Evolutionary conservation across 345 rosid genomes (phyloP).

Genomic region (Corymbia maculata): DNA sequence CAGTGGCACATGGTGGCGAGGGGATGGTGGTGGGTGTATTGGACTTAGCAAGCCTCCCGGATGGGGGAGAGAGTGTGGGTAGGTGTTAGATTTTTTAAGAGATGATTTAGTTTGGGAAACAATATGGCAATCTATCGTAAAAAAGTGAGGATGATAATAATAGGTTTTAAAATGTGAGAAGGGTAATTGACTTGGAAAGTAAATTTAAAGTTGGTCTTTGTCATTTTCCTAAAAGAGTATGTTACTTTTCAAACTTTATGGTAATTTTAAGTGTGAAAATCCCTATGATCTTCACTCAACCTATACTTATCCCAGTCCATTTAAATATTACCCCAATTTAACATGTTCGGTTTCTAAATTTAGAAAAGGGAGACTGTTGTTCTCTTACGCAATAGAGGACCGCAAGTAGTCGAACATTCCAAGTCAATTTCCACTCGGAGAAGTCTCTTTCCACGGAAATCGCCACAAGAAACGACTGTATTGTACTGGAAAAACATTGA

Average conservation of each 20-base stretch:
- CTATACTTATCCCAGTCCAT: neutral
- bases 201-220: neutral
- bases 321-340: too few species aligned
- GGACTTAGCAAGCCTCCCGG: neutral
- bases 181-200: neutral
- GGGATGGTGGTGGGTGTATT: neutral
- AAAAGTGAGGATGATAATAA: neutral
- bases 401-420: conserved; percentile 5
- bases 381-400: conserved; percentile 11
- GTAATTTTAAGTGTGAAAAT: too few species aligned
- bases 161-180: neutral
- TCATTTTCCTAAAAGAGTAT: too few species aligned
- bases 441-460: conserved; percentile 11
- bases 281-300: neutral
- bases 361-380: neutral
- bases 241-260: neutral
- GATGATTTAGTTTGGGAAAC: neutral
- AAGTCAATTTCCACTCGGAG: conserved; percentile 11
- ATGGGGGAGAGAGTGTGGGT: neutral
- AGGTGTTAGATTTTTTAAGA: neutral
- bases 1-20: neutral
- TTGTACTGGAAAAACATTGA: conserved; percentile 10
- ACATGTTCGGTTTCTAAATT: neutral
- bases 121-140: neutral
- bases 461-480: conserved; percentile 11